Percentiles rank a stretch among this genome's conserved stretches.
Evolutionary conservation across 257 asterid species (phyloP).

Genomic region (Capsicum chinense): DNA sequence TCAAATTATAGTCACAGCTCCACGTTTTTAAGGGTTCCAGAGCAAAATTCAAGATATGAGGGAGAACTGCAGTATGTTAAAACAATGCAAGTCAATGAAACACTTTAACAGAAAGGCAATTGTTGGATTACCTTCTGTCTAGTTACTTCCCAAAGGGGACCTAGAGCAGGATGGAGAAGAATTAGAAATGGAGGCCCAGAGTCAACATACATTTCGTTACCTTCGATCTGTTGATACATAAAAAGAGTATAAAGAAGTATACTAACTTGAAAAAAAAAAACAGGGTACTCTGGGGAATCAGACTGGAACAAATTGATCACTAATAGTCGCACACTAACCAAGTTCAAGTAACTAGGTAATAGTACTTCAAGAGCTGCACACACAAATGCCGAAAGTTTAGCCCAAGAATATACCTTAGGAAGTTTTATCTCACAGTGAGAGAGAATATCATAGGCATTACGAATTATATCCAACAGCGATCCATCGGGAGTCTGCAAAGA

Average conservation of each 20-base stretch:
- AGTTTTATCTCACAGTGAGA: conserved; percentile 75
- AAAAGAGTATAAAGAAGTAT: conserved; percentile 10
- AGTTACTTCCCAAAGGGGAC: conserved; percentile 97
- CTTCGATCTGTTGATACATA: conserved; percentile 62
- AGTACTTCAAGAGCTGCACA: background rate
- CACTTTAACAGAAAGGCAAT: background rate
- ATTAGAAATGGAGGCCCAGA: conserved; percentile 94
- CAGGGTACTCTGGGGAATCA: background rate
- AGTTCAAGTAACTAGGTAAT: conserved; percentile 5
- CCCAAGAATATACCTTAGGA: conserved; percentile 66
- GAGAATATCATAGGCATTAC: conserved; percentile 95
- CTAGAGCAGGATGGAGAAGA: conserved; percentile 97
- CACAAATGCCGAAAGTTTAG: background rate
- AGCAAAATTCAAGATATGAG: conserved; percentile 1
- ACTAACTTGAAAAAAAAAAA: conserved; percentile 1
- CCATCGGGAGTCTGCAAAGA: conserved; percentile 98
- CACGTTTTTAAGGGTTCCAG: background rate
- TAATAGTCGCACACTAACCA: background rate
- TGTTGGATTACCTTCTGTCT: conserved; percentile 72
- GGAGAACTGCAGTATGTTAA: background rate
- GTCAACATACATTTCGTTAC: conserved; percentile 71
- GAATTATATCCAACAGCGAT: conserved; percentile 86
- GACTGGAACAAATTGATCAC: conserved; percentile 5
- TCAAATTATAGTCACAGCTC: conserved; percentile 15
- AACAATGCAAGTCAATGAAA: background rate